A percentile compares a stretch with the other conserved stretches of the same genome.
These are phyloP conservation scores for Ceratocystis cacaofunesta DNA, from an alignment of 2,329 filamentous ascomycete genomes.

Conservation along the genomic window DNA sequence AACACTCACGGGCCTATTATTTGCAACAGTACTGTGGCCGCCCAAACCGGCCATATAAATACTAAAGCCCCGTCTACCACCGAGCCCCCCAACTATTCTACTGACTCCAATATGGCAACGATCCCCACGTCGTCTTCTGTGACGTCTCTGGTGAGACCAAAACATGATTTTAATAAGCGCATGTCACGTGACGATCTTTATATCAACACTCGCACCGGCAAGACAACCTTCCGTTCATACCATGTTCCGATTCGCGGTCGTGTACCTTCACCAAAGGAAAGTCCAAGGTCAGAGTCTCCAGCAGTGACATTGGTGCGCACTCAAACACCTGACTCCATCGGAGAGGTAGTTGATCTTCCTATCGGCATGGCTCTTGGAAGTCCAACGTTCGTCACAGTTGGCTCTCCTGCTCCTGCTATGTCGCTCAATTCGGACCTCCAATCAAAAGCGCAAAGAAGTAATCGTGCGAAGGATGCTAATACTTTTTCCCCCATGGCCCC, in stretches of 20 bases:
- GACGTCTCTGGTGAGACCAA: constrained; percentile 11
- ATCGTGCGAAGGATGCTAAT: not conserved
- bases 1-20: not conserved
- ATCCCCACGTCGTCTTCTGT: constrained; percentile 13
- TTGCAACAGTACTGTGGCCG: constrained; percentile 1
- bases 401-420: not conserved
- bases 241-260: constrained; percentile 30
- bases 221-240: constrained; percentile 26
- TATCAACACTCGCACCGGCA: constrained; percentile 22
- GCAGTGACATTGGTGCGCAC: constrained; percentile 26
- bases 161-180: constrained; percentile 24
- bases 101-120: constrained; percentile 9
- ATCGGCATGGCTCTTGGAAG: constrained; percentile 67
- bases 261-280: constrained; percentile 30
- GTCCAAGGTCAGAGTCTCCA: constrained; percentile 25
- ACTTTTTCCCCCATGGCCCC: not conserved
- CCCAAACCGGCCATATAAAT: not conserved
- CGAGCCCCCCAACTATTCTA: constrained; percentile 1
- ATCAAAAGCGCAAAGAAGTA: not conserved
- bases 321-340: constrained; percentile 30
- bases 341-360: constrained; percentile 24
- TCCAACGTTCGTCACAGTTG: constrained; percentile 27
- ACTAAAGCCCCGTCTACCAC: not conserved
- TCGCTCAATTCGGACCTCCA: not conserved
- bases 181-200: constrained; percentile 32